Percentiles rank a stretch among this genome's conserved stretches.
These are phyloP conservation scores for Phyllosticta ampelicida DNA, from an alignment of 2,329 filamentous ascomycete genomes.

Conservation along the genomic window DNA sequence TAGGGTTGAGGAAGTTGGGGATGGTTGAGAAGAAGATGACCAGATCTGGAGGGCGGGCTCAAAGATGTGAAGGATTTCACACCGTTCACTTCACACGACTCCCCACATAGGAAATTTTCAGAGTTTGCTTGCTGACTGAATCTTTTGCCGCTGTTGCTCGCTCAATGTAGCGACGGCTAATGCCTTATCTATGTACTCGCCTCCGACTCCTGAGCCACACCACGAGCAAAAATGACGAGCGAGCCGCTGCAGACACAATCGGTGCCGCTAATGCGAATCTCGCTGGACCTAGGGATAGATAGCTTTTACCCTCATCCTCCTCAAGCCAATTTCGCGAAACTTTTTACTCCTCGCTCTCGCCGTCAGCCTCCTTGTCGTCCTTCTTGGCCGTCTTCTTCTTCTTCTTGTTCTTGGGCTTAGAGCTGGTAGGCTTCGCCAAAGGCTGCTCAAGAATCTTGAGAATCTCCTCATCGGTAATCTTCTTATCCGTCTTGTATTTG, in stretches of 20 bases:
- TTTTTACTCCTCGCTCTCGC: constrained; percentile 28
- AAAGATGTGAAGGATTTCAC: not conserved
- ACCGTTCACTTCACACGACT: constrained; percentile 4
- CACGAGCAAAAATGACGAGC: not conserved
- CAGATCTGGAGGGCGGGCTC: not conserved
- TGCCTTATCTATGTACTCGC: constrained; percentile 1
- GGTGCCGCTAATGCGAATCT: not conserved
- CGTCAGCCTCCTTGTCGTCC: constrained; percentile 43
- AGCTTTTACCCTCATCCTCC: not conserved
- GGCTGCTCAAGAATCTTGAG: constrained; percentile 90
- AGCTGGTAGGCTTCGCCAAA: constrained; percentile 48
- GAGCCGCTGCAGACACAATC: not conserved
- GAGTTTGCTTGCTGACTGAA: not conserved
- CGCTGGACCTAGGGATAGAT: not conserved
- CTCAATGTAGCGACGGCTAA: not conserved
- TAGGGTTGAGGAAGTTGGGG: not conserved
- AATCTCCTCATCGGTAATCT: constrained; percentile 92
- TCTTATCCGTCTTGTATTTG: constrained; percentile 91
- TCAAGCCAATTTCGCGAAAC: not conserved
- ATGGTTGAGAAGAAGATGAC: not conserved
- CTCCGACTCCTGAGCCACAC: not conserved
- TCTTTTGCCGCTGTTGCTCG: constrained; percentile 7
- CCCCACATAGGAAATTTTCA: not conserved
- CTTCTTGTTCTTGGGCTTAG: constrained; percentile 82
- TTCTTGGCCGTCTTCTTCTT: constrained; percentile 69